Evolutionary conservation across 2,329 filamentous ascomycete species (phyloP), one percentile per base, ranked within the genome.

Genomic region (Fusarium sublunatum): DNA sequence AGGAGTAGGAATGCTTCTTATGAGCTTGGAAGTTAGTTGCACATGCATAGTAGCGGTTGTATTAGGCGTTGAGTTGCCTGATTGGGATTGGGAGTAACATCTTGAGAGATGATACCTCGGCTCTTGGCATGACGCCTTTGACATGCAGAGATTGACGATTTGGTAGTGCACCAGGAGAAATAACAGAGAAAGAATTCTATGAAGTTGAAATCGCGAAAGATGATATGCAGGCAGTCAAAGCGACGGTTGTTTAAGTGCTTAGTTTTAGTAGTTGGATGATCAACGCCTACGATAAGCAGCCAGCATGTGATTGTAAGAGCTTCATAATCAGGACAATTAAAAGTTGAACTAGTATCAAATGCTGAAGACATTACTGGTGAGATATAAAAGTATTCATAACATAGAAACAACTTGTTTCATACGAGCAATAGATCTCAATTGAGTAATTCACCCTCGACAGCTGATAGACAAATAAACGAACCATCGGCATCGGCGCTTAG

Each of bases 401-500:
- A 19, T 2, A 19, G 3, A 19, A 2, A 19, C 3, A 19, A 19
- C 19, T 19, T 19, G 26, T 7, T 28, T 28, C 26, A 7, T 28
- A 3, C 26, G 26, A 28, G 26, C 10, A 32, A 7, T 13, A 10
- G 28, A 7, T 10, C 28, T 29, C 28, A 10, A 29, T 29, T 29
- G 19, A 19, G 19, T 19, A 19, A 19, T 19, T 19, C 19, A 19
- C 2, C 19, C 19, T 19, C 19, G 19, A 19, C 19, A 19, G 19
- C 19, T 19, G 19, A 19, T 19, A 19, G 19, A 19, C 19, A 19
- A 19, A 19, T 19, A 19, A 28, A 10, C 10, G 4, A 42, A 5
- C 7, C 36, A 53, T 70, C 66, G 67, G 67, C 45, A 34, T 64
- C 68, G 63, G 65, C 39, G 9, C 31, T 65, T 55, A 25, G 2